Base-by-base conservation (phyloP, 2,329 filamentous ascomycete genomes). In the Emmonsia crescens region DNA sequence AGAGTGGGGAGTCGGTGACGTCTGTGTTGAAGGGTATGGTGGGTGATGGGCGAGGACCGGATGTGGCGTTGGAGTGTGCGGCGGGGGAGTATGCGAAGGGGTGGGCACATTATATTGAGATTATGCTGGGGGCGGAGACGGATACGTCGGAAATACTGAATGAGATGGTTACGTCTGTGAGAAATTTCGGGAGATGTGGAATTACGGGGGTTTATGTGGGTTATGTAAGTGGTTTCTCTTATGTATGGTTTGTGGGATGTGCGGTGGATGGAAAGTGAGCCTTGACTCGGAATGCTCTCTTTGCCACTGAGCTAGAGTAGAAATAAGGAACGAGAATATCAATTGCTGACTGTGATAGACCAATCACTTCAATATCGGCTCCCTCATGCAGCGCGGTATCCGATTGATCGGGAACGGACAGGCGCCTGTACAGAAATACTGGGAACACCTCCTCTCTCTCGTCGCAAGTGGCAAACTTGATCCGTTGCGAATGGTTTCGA, bases 381-480 rank as follows among this genome's bases (percentile, higher is more conserved):
- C 89, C 0, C 71, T 95, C 19, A 95, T 95, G 90, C 85, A 94
- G 75, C 85, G 89, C 40, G 90, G 90, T n/a, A 85, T 95, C 66
- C 86, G 89, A 0, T 82, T 95, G 52, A 91, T 85, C 65, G 84
- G 84, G 46, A 86, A 86, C 66, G 84, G 84, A 3, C 84, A 86
- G 70, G 83, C 83, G 1, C 90, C 90, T 0, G 89, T 95, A 0
- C 89, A 93, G 69, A 83, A 86, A 69, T 94, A 95, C 77, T 95
- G 89, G 91, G 80, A 90, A 29, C 83, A 89, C 3, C 78, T 95
- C 19, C 79, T 94, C 54, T 76, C 82, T 64, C 79, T 80, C 71
- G 88, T 95, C 64, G 81, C 86, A 68, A 79, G 78, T 29, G 85
- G 85, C 38, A 80, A 86, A 65, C 83, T 95, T 52, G 85, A 95